A percentile compares a stretch with the other conserved stretches of the same genome.
Conservation (phyloP, 2,329 filamentous ascomycete species). For the Coleophoma eucalyptorum region DNA sequence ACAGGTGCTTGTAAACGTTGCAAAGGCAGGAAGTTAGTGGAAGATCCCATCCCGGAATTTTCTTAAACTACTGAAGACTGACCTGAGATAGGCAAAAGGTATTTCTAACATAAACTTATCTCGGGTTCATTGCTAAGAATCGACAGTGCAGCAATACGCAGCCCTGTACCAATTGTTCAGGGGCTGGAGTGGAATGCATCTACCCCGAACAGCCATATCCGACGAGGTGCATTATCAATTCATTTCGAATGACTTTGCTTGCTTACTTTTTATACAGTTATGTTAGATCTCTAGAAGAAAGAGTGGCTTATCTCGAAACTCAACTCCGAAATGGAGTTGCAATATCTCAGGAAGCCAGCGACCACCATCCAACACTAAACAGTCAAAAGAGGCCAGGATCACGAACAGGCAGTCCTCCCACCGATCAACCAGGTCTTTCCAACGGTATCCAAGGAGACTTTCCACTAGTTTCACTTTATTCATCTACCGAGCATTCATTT, state of each 20-base stretch:
- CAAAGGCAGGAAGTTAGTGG: background rate
- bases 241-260: background rate
- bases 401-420: background rate
- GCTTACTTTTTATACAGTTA: background rate
- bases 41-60: too few relatives aligned
- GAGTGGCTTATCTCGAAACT: background rate
- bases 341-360: background rate
- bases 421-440: background rate
- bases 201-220: background rate
- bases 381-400: background rate
- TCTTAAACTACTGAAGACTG: too few relatives aligned
- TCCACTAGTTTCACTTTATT: background rate
- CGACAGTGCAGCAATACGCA: background rate
- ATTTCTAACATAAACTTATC: too few relatives aligned
- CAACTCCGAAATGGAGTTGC: background rate
- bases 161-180: background rate
- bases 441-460: background rate
- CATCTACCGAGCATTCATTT: background rate
- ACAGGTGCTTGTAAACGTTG: slow-evolving; percentile 1
- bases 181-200: background rate
- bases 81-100: background rate
- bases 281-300: background rate
- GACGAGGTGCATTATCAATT: background rate
- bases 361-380: background rate
- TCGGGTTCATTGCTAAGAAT: too few relatives aligned